phyloP scores from a whole-genome alignment of 1,284 basidiomycete genomes.

The Cystobasidiaceae sp. region DNA sequence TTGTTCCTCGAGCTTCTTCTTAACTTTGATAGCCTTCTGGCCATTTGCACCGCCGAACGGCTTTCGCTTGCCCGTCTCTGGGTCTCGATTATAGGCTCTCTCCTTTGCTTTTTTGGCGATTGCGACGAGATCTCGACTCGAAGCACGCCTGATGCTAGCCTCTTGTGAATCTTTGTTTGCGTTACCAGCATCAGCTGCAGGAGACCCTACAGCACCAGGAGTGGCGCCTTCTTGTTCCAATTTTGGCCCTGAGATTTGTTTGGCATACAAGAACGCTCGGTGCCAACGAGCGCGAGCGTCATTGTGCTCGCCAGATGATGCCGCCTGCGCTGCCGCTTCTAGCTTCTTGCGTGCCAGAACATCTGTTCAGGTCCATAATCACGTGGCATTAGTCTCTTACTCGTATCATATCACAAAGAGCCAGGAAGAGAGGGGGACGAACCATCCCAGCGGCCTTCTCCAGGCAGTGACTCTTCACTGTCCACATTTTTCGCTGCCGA shows the following conservation, averaged over 20 bases:
- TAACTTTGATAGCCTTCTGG: constrained; percentile 26
- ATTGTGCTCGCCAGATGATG: constrained; percentile 11
- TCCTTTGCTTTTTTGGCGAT: neutral
- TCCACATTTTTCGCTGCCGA: too few relatives aligned
- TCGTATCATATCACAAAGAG: too few relatives aligned
- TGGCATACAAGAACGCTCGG: constrained; percentile 3
- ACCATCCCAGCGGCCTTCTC: too few relatives aligned
- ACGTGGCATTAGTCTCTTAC: too few relatives aligned
- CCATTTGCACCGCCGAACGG: constrained; percentile 16
- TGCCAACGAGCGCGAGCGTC: constrained; percentile 6
- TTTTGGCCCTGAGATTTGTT: constrained; percentile 15
- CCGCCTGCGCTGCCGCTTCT: neutral
- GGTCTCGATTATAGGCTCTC: constrained; percentile 21
- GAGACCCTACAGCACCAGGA: neutral
- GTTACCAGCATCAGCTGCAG: neutral
- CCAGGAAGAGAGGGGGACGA: too few relatives aligned
- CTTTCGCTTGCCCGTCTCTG: constrained; percentile 21
- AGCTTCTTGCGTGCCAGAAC: constrained; percentile 7
- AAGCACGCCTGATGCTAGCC: neutral
- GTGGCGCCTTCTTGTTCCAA: constrained; percentile 1
- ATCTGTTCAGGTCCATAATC: neutral
- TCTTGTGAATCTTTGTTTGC: neutral
- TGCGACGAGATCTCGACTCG: neutral
- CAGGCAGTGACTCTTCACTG: too few relatives aligned
- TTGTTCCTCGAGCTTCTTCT: constrained; percentile 31